phyloP scores from a whole-genome alignment of 768 basidiomycete genomes.

The Tulasnella calospora region DNA sequence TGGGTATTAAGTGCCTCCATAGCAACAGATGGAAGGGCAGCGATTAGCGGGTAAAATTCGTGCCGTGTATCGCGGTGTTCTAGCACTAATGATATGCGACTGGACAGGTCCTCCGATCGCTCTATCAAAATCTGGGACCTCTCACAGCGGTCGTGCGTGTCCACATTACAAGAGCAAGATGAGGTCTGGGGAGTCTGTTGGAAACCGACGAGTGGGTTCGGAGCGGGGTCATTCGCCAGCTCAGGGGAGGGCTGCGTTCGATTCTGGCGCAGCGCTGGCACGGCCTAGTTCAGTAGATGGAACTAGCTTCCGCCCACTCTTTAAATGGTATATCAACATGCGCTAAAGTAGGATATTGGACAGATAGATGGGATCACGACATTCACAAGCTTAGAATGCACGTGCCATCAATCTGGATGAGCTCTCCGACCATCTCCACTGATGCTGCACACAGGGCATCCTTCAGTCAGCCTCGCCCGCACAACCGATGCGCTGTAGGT shows the following conservation, averaged over 20 bases:
- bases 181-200: conserved; percentile 84
- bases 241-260: conserved; percentile 68
- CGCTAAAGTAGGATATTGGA: background rate
- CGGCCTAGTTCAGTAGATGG: background rate
- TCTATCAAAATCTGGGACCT: conserved; percentile 86
- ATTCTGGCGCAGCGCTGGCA: conserved; percentile 62
- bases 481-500: conserved; percentile 61
- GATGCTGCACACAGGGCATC: conserved; percentile 75
- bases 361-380: background rate
- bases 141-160: conserved; percentile 64
- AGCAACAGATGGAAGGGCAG: conserved; percentile 73
- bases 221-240: conserved; percentile 63
- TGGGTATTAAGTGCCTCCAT: conserved; percentile 85
- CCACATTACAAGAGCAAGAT: conserved; percentile 69
- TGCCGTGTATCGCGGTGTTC: background rate
- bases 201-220: conserved; percentile 53
- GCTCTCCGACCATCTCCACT: conserved; percentile 45
- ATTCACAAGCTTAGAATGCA: background rate
- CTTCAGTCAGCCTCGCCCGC: conserved; percentile 55
- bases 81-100: background rate
- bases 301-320: background rate
- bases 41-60: conserved; percentile 65
- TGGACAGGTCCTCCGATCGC: conserved; percentile 70
- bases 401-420: background rate
- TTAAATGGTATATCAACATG: background rate